Percentiles rank a stretch among this genome's conserved stretches.
These are phyloP conservation scores for Meripilus lineatus DNA, from an alignment of 1,284 basidiomycete genomes.

Conservation along the genomic window DNA sequence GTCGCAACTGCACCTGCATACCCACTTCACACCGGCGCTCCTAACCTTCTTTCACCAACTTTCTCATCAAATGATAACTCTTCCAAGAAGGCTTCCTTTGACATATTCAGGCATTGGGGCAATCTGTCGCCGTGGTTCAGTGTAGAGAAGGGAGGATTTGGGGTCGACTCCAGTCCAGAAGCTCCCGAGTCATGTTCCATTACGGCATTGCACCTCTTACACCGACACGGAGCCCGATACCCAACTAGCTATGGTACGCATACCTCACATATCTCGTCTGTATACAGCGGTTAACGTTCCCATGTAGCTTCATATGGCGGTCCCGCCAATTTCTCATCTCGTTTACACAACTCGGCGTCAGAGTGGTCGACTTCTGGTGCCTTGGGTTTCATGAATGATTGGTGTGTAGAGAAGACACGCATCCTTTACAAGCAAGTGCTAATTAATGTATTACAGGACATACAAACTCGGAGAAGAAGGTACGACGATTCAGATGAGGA, in stretches of 20 bases:
- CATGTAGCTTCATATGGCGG: constrained; percentile 57
- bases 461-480: constrained; percentile 80
- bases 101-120: constrained; percentile 76
- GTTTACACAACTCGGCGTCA: constrained; percentile 48
- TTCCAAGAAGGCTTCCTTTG: constrained; percentile 32
- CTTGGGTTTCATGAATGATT: constrained; percentile 72
- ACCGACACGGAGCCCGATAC: constrained; percentile 79
- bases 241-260: constrained; percentile 65
- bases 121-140: constrained; percentile 85
- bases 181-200: constrained; percentile 67
- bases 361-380: constrained; percentile 61
- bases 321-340: constrained; percentile 55
- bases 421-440: not conserved
- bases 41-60: constrained; percentile 54
- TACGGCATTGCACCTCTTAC: constrained; percentile 71
- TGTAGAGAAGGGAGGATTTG: constrained; percentile 63
- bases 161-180: constrained; percentile 65
- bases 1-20: constrained; percentile 75
- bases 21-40: constrained; percentile 67
- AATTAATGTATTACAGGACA: constrained; percentile 44
- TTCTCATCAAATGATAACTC: constrained; percentile 1
- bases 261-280: constrained; percentile 1
- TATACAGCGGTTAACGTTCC: not conserved
- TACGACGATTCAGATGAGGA: no score
- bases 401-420: constrained; percentile 36